Conservation (phyloP, 768 basidiomycete species). For the Collybia mongolica region DNA sequence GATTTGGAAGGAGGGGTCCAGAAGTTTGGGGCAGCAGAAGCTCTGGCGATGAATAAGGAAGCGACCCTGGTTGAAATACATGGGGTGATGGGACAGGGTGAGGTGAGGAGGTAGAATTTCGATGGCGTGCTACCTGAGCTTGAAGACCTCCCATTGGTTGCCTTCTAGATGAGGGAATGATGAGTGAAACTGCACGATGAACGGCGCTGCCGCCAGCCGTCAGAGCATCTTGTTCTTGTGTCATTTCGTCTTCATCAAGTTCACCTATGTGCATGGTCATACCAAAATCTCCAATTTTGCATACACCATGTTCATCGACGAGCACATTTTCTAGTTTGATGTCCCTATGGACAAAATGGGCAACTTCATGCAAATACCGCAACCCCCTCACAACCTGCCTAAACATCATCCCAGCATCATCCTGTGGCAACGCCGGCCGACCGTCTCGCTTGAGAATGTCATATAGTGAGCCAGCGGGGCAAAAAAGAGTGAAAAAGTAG, state of each 20-base stretch:
- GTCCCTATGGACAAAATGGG: slow-evolving; percentile 85
- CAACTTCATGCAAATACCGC: slow-evolving; percentile 78
- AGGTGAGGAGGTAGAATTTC: slow-evolving; percentile 39
- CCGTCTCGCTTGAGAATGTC: slow-evolving; percentile 78
- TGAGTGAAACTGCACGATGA: slow-evolving; percentile 41
- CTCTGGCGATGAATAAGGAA: slow-evolving; percentile 92
- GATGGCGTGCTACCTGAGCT: slow-evolving; percentile 40
- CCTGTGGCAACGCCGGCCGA: slow-evolving; percentile 63
- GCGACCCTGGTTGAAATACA: slow-evolving; percentile 70
- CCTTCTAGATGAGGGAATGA: slow-evolving; percentile 34
- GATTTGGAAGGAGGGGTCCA: slow-evolving; percentile 42
- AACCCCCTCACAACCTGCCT: slow-evolving; percentile 82
- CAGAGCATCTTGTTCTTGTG: slow-evolving; percentile 18
- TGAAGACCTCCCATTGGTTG: slow-evolving; percentile 30
- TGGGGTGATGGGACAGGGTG: slow-evolving; percentile 20
- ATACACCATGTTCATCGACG: slow-evolving; percentile 85
- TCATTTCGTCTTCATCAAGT: slow-evolving; percentile 28
- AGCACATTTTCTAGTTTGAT: slow-evolving; percentile 97
- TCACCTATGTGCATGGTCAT: slow-evolving; percentile 69
- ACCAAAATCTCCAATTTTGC: slow-evolving; percentile 85
- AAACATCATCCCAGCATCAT: slow-evolving; percentile 84
- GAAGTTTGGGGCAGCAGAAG: slow-evolving; percentile 63
- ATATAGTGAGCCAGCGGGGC: slow-evolving; percentile 83
- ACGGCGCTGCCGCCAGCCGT: slow-evolving; percentile 19
- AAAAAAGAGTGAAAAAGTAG: slow-evolving; percentile 81